A percentile compares a stretch with the other conserved stretches of the same genome.
Evolutionary conservation across 805 yeast species (phyloP).

Genomic region (fission yeast (Schizosaccharomyces pombe)): DNA sequence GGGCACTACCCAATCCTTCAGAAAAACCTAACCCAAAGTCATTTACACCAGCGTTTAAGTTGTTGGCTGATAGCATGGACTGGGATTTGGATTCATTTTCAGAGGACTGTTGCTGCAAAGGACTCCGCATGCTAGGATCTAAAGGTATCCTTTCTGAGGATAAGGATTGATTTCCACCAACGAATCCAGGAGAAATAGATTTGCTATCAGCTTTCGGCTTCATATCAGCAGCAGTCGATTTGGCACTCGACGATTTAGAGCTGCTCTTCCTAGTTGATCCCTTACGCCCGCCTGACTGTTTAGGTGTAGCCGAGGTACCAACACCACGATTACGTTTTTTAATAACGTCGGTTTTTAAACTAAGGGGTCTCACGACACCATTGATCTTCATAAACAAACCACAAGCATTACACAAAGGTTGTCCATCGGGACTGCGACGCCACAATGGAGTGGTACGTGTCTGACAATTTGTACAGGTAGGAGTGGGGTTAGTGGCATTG

Average conservation of each 20-base stretch:
- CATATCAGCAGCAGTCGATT: neutral
- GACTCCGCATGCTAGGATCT: too few relatives aligned
- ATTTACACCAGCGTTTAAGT: too few relatives aligned
- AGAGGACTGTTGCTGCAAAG: neutral
- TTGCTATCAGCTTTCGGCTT: too few relatives aligned
- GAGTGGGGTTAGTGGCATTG: constrained; percentile 4
- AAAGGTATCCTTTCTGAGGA: too few relatives aligned
- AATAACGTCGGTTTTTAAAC: constrained; percentile 76
- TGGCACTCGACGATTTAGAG: neutral
- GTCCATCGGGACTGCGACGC: constrained; percentile 82
- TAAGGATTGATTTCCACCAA: too few relatives aligned
- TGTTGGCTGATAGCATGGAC: too few relatives aligned
- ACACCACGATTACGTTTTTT: constrained; percentile 64
- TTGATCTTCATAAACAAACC: constrained; percentile 79
- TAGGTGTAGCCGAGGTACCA: neutral
- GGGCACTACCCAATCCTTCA: too few relatives aligned
- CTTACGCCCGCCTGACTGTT: neutral
- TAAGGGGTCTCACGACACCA: constrained; percentile 83
- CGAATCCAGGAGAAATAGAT: too few relatives aligned
- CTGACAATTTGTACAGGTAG: constrained; percentile 36
- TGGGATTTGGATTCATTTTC: neutral
- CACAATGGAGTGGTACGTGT: constrained; percentile 85
- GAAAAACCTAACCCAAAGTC: too few relatives aligned
- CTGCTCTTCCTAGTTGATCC: neutral
- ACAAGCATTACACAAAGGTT: constrained; percentile 88